Percentiles rank a stretch among this genome's conserved stretches.
phyloP scores from a whole-genome alignment of 1,139 yeast genomes.

The Torulaspora globosa region DNA sequence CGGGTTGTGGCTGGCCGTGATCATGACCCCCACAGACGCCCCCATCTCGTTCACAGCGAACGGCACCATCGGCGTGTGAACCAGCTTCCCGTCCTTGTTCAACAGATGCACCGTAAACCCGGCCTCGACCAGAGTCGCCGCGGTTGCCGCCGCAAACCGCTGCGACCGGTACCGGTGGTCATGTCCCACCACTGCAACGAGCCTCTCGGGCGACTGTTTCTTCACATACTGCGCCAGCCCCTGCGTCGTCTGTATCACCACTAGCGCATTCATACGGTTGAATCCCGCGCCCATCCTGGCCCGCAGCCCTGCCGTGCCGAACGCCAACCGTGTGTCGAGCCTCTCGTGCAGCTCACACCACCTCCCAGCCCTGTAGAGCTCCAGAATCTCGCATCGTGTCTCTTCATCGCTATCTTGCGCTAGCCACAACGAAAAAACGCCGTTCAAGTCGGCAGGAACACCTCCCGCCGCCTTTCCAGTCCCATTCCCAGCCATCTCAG shows the following conservation, averaged over 20 bases:
- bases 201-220: constrained; percentile 37
- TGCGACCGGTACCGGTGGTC: constrained; percentile 84
- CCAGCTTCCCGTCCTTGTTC: constrained; percentile 46
- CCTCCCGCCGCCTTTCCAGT: background rate
- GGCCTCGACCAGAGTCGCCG: constrained; percentile 62
- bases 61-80: constrained; percentile 92
- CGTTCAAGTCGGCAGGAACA: constrained; percentile 21
- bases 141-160: constrained; percentile 74
- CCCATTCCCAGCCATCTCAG: background rate
- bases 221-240: constrained; percentile 69
- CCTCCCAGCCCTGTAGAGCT: constrained; percentile 43
- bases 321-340: constrained; percentile 53
- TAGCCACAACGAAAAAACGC: constrained; percentile 26
- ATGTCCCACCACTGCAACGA: constrained; percentile 75
- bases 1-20: constrained; percentile 96
- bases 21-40: constrained; percentile 86
- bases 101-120: constrained; percentile 69
- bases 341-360: constrained; percentile 49
- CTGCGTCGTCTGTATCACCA: constrained; percentile 88
- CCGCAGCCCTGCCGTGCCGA: constrained; percentile 91
- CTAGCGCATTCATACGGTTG: constrained; percentile 81
- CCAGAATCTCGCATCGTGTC: constrained; percentile 54
- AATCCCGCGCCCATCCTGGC: constrained; percentile 89
- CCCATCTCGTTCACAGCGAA: constrained; percentile 62
- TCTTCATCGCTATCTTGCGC: constrained; percentile 42